Conservation (phyloP, 2,329 filamentous ascomycete species). For the Magnaporthiopsis rhizophila region DNA sequence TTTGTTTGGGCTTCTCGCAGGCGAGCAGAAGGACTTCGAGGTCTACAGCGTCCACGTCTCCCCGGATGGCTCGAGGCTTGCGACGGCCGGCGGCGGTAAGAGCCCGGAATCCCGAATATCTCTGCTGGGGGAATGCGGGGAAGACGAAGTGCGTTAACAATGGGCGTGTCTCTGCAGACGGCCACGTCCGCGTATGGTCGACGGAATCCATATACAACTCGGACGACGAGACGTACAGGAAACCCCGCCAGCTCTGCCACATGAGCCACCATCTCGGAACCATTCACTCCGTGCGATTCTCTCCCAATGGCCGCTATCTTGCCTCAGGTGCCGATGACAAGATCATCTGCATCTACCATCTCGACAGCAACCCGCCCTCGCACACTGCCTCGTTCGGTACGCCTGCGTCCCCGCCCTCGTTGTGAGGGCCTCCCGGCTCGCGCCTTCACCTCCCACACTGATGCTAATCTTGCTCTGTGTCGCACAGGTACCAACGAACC, state of each 20-base stretch:
- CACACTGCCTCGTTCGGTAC: slow-evolving; percentile 72
- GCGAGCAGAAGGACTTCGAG: slow-evolving; percentile 96
- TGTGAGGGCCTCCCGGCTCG: too few relatives aligned
- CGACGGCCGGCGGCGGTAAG: slow-evolving; percentile 86
- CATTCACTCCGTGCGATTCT: slow-evolving; percentile 95
- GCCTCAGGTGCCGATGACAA: slow-evolving; percentile 98
- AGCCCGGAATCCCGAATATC: slow-evolving; percentile 8
- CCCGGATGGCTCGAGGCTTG: slow-evolving; percentile 82
- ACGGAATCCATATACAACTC: slow-evolving; percentile 87
- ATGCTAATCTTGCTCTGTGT: background rate
- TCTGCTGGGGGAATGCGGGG: too few relatives aligned
- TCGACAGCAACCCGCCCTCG: slow-evolving; percentile 73
- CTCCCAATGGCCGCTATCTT: slow-evolving; percentile 86
- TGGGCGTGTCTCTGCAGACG: slow-evolving; percentile 46
- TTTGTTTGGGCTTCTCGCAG: slow-evolving; percentile 30
- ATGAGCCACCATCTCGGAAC: slow-evolving; percentile 98
- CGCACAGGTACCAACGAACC: slow-evolving; percentile 69
- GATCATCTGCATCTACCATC: slow-evolving; percentile 93
- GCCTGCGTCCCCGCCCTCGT: slow-evolving; percentile 13
- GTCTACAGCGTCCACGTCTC: slow-evolving; percentile 98
- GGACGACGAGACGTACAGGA: slow-evolving; percentile 60
- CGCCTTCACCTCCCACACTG: background rate
- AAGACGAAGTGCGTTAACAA: background rate
- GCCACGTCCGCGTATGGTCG: slow-evolving; percentile 96
- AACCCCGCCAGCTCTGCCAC: slow-evolving; percentile 88